Conservation (phyloP, 1,284 basidiomycete species). For the Leccinum huronense region DNA sequence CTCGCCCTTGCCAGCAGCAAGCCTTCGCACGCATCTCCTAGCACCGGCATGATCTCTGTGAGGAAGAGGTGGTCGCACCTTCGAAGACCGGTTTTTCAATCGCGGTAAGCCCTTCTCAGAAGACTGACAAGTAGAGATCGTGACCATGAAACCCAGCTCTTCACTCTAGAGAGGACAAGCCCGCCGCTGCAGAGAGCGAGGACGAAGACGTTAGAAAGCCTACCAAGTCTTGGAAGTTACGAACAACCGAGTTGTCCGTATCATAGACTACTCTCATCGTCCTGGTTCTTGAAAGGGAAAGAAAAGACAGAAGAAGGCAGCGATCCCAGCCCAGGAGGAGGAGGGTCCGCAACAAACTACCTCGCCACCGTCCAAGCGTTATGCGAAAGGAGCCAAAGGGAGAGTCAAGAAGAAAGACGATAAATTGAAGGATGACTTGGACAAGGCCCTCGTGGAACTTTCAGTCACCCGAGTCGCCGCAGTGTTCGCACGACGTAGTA, state of each 20-base stretch:
- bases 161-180: slow-evolving; percentile 39
- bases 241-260: background rate
- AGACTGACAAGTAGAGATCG: slow-evolving; percentile 13
- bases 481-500: too few species aligned
- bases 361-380: slow-evolving; percentile 19
- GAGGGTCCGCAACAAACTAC: slow-evolving; percentile 15
- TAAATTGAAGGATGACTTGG: slow-evolving; percentile 78
- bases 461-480: too few species aligned
- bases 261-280: slow-evolving; percentile 3
- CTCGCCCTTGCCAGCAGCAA: slow-evolving; percentile 44
- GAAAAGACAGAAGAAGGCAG: slow-evolving; percentile 55
- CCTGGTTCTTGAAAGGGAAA: slow-evolving; percentile 36
- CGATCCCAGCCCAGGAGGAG: slow-evolving; percentile 16
- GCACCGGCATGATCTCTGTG: slow-evolving; percentile 27
- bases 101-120: slow-evolving; percentile 45
- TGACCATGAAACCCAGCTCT: slow-evolving; percentile 33
- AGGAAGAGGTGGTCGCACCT: slow-evolving; percentile 29
- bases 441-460: slow-evolving; percentile 79
- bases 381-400: slow-evolving; percentile 58
- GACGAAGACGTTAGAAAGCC: slow-evolving; percentile 30
- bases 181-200: slow-evolving; percentile 35
- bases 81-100: slow-evolving; percentile 49
- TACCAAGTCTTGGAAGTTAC: slow-evolving; percentile 47
- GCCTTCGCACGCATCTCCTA: slow-evolving; percentile 20
- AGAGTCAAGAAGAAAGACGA: slow-evolving; percentile 61